These are phyloP conservation scores for Leccinum variabile DNA, from an alignment of 1,284 basidiomycete genomes.

Conservation along the genomic window DNA sequence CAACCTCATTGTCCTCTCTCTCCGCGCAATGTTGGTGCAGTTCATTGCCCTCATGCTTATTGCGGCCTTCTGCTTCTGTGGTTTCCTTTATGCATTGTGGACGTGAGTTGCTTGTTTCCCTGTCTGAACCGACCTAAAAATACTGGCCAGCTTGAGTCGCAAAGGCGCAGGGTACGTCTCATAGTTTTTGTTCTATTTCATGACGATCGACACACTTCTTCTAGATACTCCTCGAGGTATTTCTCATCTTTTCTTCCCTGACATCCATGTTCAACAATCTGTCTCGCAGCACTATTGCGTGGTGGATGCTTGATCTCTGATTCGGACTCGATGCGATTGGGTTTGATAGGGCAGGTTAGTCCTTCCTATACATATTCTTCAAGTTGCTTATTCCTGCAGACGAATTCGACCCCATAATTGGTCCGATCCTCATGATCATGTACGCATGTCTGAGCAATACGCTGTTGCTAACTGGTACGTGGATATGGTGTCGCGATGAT, in stretches of 20 bases:
- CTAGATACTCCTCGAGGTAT: slow-evolving; percentile 44
- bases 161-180: slow-evolving; percentile 42
- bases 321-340: slow-evolving; percentile 89
- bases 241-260: not conserved
- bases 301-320: slow-evolving; percentile 90
- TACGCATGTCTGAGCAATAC: slow-evolving; percentile 91
- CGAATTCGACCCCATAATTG: slow-evolving; percentile 80
- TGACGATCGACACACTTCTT: not conserved
- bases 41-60: slow-evolving; percentile 82
- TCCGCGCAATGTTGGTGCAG: slow-evolving; percentile 80
- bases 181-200: not conserved
- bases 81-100: slow-evolving; percentile 90
- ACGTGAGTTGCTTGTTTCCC: slow-evolving; percentile 56
- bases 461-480: slow-evolving; percentile 71
- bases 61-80: slow-evolving; percentile 85
- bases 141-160: slow-evolving; percentile 51
- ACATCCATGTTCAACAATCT: slow-evolving; percentile 1
- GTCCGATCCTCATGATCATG: slow-evolving; percentile 83
- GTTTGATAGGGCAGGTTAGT: slow-evolving; percentile 75
- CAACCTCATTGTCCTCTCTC: slow-evolving; percentile 78
- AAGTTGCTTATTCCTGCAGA: slow-evolving; percentile 39
- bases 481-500: slow-evolving; percentile 6
- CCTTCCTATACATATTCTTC: not conserved
- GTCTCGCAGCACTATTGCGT: slow-evolving; percentile 62
- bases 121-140: slow-evolving; percentile 10